These are phyloP conservation scores for Coffea humblotiana DNA, from an alignment of 305 asterid genomes.

Conservation along the genomic window DNA sequence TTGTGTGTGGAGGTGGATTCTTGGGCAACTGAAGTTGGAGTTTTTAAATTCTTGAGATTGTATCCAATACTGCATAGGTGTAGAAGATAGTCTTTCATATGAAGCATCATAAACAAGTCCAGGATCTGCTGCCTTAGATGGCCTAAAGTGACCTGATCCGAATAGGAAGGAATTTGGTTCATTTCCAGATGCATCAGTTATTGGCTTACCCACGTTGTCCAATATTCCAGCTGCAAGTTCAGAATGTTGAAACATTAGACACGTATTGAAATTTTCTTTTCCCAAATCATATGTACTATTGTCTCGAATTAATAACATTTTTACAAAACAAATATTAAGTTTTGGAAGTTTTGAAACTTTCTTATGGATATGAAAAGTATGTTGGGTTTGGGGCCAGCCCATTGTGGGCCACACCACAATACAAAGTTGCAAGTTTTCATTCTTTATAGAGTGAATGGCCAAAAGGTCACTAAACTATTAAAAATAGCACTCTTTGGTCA, in stretches of 20 bases:
- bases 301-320: neutral
- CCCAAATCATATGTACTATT: neutral
- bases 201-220: slow-evolving; percentile 49
- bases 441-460: no score
- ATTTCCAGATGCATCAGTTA: slow-evolving; percentile 57
- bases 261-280: neutral
- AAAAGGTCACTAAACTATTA: no score
- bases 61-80: slow-evolving; percentile 49
- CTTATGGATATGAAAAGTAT: no score
- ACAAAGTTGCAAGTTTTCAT: no score
- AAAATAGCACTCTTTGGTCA: no score
- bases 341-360: neutral
- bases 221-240: slow-evolving; percentile 53
- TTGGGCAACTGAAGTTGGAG: slow-evolving; percentile 52
- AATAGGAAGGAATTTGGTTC: slow-evolving; percentile 81
- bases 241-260: neutral
- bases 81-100: slow-evolving; percentile 56
- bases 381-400: no score
- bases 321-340: no score
- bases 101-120: slow-evolving; percentile 83
- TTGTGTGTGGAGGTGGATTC: slow-evolving; percentile 29
- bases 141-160: slow-evolving; percentile 86
- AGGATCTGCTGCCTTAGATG: slow-evolving; percentile 85
- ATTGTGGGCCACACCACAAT: no score
- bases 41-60: slow-evolving; percentile 24